Conservation (phyloP, 108 stramenopile species). For the Chaetoceros tenuissimus region DNA sequence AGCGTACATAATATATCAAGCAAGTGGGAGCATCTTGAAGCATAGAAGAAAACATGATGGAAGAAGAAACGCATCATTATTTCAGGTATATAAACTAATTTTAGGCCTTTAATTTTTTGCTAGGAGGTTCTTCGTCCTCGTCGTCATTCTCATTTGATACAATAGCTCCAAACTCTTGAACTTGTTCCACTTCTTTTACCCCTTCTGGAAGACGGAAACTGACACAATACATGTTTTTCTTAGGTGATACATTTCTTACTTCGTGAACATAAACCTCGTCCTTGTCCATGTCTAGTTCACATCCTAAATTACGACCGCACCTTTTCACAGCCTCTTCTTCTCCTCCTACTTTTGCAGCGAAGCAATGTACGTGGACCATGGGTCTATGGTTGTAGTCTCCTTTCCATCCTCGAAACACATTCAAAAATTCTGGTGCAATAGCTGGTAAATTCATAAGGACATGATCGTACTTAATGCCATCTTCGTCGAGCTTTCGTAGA, state of each 20-base stretch:
- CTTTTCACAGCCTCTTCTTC: slow-evolving; percentile 34
- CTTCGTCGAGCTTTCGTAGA: slow-evolving; percentile 55
- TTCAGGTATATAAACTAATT: too few species aligned
- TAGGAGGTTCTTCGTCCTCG: too few species aligned
- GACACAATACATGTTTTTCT: slow-evolving; percentile 82
- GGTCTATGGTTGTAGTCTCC: slow-evolving; percentile 15
- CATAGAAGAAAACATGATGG: too few species aligned
- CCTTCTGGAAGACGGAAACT: slow-evolving; percentile 58
- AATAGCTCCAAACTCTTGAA: background rate
- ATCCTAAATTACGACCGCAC: slow-evolving; percentile 59
- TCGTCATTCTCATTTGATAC: too few species aligned
- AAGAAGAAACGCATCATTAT: too few species aligned
- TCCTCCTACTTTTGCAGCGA: slow-evolving; percentile 50
- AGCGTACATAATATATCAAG: too few species aligned
- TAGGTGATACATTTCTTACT: slow-evolving; percentile 75
- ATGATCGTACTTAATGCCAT: slow-evolving; percentile 49
- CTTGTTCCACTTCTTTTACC: slow-evolving; percentile 16
- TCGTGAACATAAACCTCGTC: slow-evolving; percentile 32
- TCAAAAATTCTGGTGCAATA: slow-evolving; percentile 86
- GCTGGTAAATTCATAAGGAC: slow-evolving; percentile 97
- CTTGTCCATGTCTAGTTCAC: slow-evolving; percentile 26
- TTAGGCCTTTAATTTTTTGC: too few species aligned
- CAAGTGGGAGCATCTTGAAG: too few species aligned
- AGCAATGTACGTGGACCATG: slow-evolving; percentile 77
- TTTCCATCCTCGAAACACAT: slow-evolving; percentile 82